Evolutionary conservation across 768 basidiomycete species (phyloP), one percentile per base, ranked within the genome.

Genomic region (Boletus subcaerulescens): DNA sequence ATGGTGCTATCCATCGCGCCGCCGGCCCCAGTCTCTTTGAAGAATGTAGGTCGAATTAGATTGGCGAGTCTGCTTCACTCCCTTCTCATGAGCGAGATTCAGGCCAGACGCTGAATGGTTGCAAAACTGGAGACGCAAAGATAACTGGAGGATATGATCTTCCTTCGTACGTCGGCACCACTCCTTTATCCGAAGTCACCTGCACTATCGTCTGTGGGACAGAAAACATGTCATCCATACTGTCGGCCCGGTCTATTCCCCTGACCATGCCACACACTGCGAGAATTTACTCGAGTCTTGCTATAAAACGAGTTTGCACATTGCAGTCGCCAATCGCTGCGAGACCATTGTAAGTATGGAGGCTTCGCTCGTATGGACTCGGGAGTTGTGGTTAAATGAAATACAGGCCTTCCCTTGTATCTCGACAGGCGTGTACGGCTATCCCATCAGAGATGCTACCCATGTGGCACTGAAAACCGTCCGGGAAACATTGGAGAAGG

Each of bases 1-100:
- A 93, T 64, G 90, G 90, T 4, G 89, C 88, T 2, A 92, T 93
- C 43, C 91, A 93, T 67, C 66, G 67, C 22, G 89, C 87, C 12
- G 91, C 91, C 24, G 91, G 91, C 12, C 77, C 70, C 5, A 73
- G 77, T 48, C 77, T 91, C 5, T 57, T 83, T 0, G 76, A 80
- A 56, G 91, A 92, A 81, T 92, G 91, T 87, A 61, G 53, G 80
- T 69, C 29, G 46, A 5, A 48, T 35, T 29, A 8, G 3, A 29
- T 29, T 29, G 32, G 6, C 20, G 24, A 45, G 35, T 45, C 29
- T 29, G 9, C 29, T 9, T 29, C 29, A 29, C 1, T 29, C 8
- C 46, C 29, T 44, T 54, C 39, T 57, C 14, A 53, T 41, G 35
- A 24, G 40, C 45, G 22, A 85, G 85, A 85, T 65, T 76, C 77